Base-by-base conservation (phyloP, 2,329 filamentous ascomycete species). In the Teratosphaeria zuluensis region DNA sequence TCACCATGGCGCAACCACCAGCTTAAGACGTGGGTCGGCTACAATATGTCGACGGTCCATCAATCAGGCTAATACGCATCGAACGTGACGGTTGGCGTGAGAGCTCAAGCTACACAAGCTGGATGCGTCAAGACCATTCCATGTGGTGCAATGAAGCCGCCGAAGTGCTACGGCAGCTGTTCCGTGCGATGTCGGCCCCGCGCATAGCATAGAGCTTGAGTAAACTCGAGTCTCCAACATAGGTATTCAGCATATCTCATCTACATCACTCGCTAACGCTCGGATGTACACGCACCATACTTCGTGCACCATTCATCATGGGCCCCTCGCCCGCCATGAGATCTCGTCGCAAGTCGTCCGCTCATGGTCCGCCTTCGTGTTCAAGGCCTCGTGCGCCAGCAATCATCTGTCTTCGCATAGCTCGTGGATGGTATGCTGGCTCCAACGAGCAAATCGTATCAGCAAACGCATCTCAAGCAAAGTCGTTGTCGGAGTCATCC, bases 1-100 rank as follows among this genome's bases (percentile, higher is more conserved):
- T 63, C 2, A 62, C 64, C 56, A 62, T 64, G 31, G 30, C 57
- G 33, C 24, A 28, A 28, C 24, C 24, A 28, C 24, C 24, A 28
- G 24, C 24, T 28, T 4, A 28, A 28, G 24, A 28, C 24, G 24
- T 28, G 24, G 24, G 24, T 28, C 24, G 24, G 24, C 24, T 4
- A 28, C 24, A 28, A 4, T 2, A 28, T 28, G 24, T 28, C 33
- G 9, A 9, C 6, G 33, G 33, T 38, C 33, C 14, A 5, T 38
- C 9, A 16, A 42, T 12, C 35, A 42, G 35, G 35, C 35, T 42
- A 4, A 28, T 28, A 28, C 24, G 24, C 24, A 28, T 28, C 24
- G 24, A 28, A 28, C 24, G 24, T 4, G 24, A 28, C 24, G 24
- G 24, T 2, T 1, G 4, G 9, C 2, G 9, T 42, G 35, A 38